Percentiles rank a stretch among this genome's conserved stretches.
Conservation (phyloP, 257 asterid genomes). For the Coffea eugenioides region DNA sequence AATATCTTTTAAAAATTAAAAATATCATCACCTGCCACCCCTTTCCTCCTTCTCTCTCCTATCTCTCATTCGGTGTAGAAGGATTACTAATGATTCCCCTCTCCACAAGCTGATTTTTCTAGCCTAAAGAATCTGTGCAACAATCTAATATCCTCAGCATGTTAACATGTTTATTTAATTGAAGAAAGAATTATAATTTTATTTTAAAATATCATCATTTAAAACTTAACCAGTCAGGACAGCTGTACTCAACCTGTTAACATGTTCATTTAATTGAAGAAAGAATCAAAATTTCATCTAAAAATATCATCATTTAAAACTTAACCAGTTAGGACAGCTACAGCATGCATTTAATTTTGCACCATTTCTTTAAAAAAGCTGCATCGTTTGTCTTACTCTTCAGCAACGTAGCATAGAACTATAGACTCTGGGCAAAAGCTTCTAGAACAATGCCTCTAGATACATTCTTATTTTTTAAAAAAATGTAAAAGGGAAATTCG, state of each 20-base stretch:
- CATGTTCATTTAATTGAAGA: constrained; percentile 19
- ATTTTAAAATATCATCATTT: no score
- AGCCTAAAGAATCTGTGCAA: constrained; percentile 50
- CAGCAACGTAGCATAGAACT: constrained; percentile 61
- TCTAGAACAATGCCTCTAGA: constrained; percentile 80
- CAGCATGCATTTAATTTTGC: constrained; percentile 4
- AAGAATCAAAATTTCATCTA: constrained; percentile 10
- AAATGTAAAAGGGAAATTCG: no score
- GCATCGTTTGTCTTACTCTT: constrained; percentile 47
- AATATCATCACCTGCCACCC: no score
- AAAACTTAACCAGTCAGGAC: no score
- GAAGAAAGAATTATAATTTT: no score
- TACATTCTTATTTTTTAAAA: not conserved
- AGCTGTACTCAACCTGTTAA: constrained; percentile 39
- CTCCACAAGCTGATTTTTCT: constrained; percentile 65
- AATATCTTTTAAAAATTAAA: no score
- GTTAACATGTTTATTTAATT: no score
- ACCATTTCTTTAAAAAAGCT: constrained; percentile 53
- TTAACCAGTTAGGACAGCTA: not conserved
- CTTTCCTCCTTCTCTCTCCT: no score
- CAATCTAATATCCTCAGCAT: constrained; percentile 57
- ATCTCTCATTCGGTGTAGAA: constrained; percentile 25
- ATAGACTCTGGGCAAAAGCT: constrained; percentile 63
- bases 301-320: no score
- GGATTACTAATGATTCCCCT: constrained; percentile 43